phyloP scores from a whole-genome alignment of 345 rosid species.

The Cardamine chenopodiifolia region DNA sequence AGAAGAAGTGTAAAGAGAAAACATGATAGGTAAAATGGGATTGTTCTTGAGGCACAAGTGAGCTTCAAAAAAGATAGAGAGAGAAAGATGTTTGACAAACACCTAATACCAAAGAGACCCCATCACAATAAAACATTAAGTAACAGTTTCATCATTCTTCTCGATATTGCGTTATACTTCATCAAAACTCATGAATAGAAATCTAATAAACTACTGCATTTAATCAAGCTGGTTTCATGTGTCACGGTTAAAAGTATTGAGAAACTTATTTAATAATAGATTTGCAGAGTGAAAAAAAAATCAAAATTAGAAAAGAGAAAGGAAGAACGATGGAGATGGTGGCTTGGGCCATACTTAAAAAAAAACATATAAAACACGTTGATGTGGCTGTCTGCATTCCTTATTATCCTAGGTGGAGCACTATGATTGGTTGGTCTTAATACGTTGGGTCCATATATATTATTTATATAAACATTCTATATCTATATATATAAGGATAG shows the following conservation, averaged over 20 bases:
- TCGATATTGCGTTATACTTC: conserved; percentile 35
- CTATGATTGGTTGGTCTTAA: conserved; percentile 20
- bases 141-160: conserved; percentile 43
- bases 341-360: conserved; percentile 45
- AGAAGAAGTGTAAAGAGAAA: conserved; percentile 56
- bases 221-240: conserved; percentile 30
- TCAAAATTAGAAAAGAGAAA: not conserved
- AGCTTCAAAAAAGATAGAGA: conserved; percentile 25
- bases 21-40: conserved; percentile 63
- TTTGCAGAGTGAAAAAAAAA: not conserved
- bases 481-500: conserved; percentile 25
- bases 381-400: conserved; percentile 38
- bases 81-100: conserved; percentile 54
- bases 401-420: conserved; percentile 34
- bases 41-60: conserved; percentile 54
- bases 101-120: conserved; percentile 61
- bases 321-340: conserved; percentile 39
- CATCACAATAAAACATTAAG: conserved; percentile 42
- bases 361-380: conserved; percentile 44
- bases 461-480: conserved; percentile 1
- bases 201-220: conserved; percentile 27
- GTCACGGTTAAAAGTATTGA: conserved; percentile 36
- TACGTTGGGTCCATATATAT: conserved; percentile 28
- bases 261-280: conserved; percentile 22
- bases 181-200: conserved; percentile 34